Conservation (phyloP, 163 green algal genomes). For the Prototheca stagnorum region DNA sequence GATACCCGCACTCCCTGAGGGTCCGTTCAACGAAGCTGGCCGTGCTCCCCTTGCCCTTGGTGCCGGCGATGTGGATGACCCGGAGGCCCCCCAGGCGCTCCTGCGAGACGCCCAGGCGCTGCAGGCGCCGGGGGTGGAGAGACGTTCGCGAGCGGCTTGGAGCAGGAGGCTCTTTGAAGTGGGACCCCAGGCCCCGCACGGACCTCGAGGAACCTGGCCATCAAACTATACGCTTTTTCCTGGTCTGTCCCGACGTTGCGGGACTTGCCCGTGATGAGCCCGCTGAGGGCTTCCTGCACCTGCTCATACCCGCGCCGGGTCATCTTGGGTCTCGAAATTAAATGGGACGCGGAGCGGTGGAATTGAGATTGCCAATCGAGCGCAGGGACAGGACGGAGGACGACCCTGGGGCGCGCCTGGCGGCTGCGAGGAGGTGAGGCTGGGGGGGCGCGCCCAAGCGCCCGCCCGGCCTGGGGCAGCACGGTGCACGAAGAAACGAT, state of each 20-base stretch:
- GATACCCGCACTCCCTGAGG: constrained; percentile 38
- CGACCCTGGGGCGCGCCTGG: too few species aligned
- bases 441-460: too few species aligned
- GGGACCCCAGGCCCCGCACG: not conserved
- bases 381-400: too few species aligned
- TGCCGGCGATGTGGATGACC: constrained; percentile 64
- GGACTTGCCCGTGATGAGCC: constrained; percentile 43
- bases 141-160: too few species aligned
- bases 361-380: too few species aligned
- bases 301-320: constrained; percentile 20
- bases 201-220: constrained; percentile 50
- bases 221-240: constrained; percentile 51
- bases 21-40: constrained; percentile 44
- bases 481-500: too few species aligned
- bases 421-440: too few species aligned
- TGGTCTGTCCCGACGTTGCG: constrained; percentile 32
- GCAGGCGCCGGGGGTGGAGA: too few species aligned
- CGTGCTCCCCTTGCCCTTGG: constrained; percentile 78
- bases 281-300: constrained; percentile 29
- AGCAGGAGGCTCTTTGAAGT: too few species aligned
- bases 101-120: constrained; percentile 15
- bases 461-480: too few species aligned
- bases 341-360: too few species aligned
- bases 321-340: too few species aligned
- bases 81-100: constrained; percentile 23